These are phyloP conservation scores for Phytopythium delawarense DNA, from an alignment of 352 stramenopile species.

Conservation along the genomic window DNA sequence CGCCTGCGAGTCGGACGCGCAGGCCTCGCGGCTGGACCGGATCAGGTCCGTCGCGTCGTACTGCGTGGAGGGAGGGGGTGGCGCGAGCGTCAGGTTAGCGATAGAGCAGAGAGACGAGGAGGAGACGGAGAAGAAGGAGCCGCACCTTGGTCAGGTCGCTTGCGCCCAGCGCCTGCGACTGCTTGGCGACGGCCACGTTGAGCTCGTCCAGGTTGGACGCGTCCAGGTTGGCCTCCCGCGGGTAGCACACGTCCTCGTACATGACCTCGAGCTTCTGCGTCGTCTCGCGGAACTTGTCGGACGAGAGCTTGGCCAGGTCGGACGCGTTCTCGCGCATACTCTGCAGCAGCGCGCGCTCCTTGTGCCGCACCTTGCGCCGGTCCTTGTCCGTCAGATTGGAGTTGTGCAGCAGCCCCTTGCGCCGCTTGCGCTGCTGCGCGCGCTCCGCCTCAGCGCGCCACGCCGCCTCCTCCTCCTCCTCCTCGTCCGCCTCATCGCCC, in stretches of 20 bases:
- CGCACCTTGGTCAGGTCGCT: constrained; percentile 73
- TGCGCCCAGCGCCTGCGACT: constrained; percentile 61
- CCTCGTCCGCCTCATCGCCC: constrained; percentile 13
- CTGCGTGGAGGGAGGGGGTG: constrained; percentile 11
- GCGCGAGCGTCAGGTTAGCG: not conserved
- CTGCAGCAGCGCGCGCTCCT: constrained; percentile 72
- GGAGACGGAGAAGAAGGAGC: not conserved
- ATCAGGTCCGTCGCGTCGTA: constrained; percentile 72
- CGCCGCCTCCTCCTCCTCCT: constrained; percentile 6
- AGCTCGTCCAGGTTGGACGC: constrained; percentile 81
- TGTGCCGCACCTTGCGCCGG: constrained; percentile 63
- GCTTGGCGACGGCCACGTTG: constrained; percentile 69
- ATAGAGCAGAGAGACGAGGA: not conserved
- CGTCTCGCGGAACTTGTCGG: constrained; percentile 50
- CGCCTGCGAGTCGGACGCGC: constrained; percentile 25
- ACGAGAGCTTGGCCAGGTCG: constrained; percentile 63
- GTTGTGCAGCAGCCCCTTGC: constrained; percentile 53
- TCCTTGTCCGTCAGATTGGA: constrained; percentile 69
- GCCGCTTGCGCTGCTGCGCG: constrained; percentile 12
- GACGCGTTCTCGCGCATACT: constrained; percentile 68
- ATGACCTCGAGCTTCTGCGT: constrained; percentile 66
- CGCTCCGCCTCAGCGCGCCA: constrained; percentile 2
- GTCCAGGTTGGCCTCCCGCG: constrained; percentile 77
- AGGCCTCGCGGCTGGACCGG: constrained; percentile 37
- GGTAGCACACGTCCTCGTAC: constrained; percentile 78